Base-by-base conservation (phyloP, 345 rosid species). In the Populus euphratica region DNA sequence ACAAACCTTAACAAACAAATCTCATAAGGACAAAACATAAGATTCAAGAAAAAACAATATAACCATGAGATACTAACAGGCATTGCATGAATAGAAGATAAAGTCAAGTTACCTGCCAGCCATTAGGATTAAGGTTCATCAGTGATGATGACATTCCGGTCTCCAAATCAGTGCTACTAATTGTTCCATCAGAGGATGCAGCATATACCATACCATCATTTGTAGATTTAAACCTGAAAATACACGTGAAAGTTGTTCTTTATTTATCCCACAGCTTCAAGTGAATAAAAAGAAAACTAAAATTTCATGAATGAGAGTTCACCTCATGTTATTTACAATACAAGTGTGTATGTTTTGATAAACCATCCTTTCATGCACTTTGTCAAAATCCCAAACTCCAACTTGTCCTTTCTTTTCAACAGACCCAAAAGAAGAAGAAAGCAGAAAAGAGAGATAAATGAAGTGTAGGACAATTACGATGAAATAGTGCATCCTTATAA, bases 181-280 rank as follows among this genome's bases (percentile, higher is more conserved):
- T 36, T 21, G 97, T 96, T 83, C 99, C 99, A 90, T 96, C 99
- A 4, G 97, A 91, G 74, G 99, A 89, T 76, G 98, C 93, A 69
- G 94, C 89, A 83, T 92, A 93, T 61, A 96, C 78, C 79, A 86
- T 81, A 74, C 85, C 96, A 86, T 90, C 94, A 83, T 93, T 93
- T 83, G 88, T 77, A 65, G 97, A 96, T 76, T 83, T 89, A 81
- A 92, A 91, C 87, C 98, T 93, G 88, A 72, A 82, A 83, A 31
- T 41, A 23, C 54, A 49, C 21, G 20, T 49, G 54, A 49, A 17
- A 49, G 2, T 49, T 49, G 54, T 49, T 49, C 54, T 49, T 17
- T 49, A 49, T 49, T 0, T 12, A 64, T 5, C 68, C 68, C 33
- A 17, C 11, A 68, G 25, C 10, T 18, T 36, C 29, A 5, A 66